phyloP scores from a whole-genome alignment of 495 filamentous ascomycete species.

The Oidiodendron maius region DNA sequence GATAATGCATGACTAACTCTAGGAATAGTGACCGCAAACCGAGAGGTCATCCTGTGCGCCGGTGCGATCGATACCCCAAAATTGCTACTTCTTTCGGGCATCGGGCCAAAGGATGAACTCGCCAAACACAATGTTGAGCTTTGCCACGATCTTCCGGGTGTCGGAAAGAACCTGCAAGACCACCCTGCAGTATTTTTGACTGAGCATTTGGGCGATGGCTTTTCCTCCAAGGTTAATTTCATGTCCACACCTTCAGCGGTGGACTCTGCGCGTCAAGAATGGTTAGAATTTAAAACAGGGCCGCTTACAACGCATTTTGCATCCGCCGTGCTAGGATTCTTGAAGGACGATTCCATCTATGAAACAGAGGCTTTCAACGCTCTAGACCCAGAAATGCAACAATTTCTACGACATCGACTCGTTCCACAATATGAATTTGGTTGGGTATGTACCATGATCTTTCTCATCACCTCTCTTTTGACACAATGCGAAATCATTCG shows the following conservation, averaged over 20 bases:
- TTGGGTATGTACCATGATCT: not conserved
- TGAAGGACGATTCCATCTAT: no score
- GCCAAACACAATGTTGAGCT: slow-evolving; percentile 40
- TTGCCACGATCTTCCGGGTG: slow-evolving; percentile 35
- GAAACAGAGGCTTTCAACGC: no score
- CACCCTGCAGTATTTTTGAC: not conserved
- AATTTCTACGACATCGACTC: no score
- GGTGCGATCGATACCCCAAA: slow-evolving; percentile 51
- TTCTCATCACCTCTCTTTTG: no score
- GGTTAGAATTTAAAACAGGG: not conserved
- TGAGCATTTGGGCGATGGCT: not conserved
- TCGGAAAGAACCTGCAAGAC: slow-evolving; percentile 42
- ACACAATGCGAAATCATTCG: no score
- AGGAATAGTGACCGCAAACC: slow-evolving; percentile 33
- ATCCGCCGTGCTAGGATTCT: no score
- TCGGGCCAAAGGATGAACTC: slow-evolving; percentile 53
- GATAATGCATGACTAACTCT: no score
- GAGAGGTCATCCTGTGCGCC: slow-evolving; percentile 52
- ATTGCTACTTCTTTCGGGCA: slow-evolving; percentile 64
- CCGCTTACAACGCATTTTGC: not conserved
- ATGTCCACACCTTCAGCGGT: not conserved
- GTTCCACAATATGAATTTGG: no score
- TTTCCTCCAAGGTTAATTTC: no score
- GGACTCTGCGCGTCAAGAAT: not conserved
- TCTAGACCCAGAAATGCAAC: no score